phyloP scores from a whole-genome alignment of 2,329 filamentous ascomycete genomes.

The Verticillium nubilum region DNA sequence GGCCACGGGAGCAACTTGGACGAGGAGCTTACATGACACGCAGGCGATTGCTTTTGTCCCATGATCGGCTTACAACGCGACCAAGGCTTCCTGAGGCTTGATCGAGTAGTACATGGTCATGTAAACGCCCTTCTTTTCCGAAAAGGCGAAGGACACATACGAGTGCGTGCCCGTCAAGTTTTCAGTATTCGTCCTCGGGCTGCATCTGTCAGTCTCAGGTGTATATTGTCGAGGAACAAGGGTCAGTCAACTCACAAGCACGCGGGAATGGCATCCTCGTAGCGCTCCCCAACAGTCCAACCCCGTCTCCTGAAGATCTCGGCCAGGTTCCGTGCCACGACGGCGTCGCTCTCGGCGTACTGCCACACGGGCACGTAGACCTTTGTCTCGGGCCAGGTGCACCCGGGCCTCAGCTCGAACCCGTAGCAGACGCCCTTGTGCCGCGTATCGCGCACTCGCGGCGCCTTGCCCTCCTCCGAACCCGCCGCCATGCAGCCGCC shows the following conservation, averaged over 20 bases:
- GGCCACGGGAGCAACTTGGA: too few species aligned
- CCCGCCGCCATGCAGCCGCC: slow-evolving; percentile 7
- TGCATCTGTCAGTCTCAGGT: slow-evolving; percentile 1
- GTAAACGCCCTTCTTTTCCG: slow-evolving; percentile 13
- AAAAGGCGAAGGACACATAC: slow-evolving; percentile 14
- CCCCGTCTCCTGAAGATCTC: slow-evolving; percentile 7
- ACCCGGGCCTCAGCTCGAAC: slow-evolving; percentile 18
- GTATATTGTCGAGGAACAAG: background rate
- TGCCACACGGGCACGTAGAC: slow-evolving; percentile 20
- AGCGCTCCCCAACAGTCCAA: slow-evolving; percentile 9
- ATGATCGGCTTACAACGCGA: slow-evolving; percentile 7
- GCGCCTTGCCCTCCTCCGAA: slow-evolving; percentile 9
- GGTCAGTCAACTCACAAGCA: slow-evolving; percentile 8
- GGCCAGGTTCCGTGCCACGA: slow-evolving; percentile 8
- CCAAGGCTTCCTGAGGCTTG: slow-evolving; percentile 5
- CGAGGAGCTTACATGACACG: too few species aligned
- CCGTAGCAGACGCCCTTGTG: slow-evolving; percentile 18
- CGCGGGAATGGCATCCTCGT: slow-evolving; percentile 6
- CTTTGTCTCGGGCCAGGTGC: slow-evolving; percentile 17
- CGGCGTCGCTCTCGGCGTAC: slow-evolving; percentile 12
- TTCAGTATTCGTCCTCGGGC: slow-evolving; percentile 7
- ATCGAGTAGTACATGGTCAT: slow-evolving; percentile 15
- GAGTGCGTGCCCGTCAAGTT: slow-evolving; percentile 9
- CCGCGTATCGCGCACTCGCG: slow-evolving; percentile 5
- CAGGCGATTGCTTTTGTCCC: too few species aligned